phyloP scores from a whole-genome alignment of 208 protist genomes.

The Polymyxa betae region DNA sequence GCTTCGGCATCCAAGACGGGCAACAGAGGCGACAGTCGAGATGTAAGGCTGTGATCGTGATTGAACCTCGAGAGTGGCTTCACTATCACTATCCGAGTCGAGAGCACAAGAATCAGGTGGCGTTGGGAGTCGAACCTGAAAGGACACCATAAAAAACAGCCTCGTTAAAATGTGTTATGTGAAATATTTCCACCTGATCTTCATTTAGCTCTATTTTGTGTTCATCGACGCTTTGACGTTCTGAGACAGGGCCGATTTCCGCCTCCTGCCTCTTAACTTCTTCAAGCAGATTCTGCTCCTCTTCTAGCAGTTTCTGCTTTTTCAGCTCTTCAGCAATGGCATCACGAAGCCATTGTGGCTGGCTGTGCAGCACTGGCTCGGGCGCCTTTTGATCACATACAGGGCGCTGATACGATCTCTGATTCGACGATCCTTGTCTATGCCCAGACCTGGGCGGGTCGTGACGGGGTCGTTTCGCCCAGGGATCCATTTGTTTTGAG shows the following conservation, averaged over 20 bases:
- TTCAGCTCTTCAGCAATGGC: background rate
- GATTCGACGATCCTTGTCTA: background rate
- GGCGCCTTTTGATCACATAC: background rate
- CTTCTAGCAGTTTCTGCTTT: background rate
- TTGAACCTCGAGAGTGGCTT: background rate
- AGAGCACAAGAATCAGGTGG: background rate
- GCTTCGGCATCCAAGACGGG: constrained; percentile 50
- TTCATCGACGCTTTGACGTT: background rate
- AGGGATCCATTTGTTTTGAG: no score
- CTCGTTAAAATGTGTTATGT: background rate
- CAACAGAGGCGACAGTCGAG: constrained; percentile 7
- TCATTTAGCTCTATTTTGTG: constrained; percentile 31
- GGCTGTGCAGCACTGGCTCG: background rate
- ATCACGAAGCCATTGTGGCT: constrained; percentile 31
- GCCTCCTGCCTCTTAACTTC: no score
- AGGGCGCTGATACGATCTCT: no score
- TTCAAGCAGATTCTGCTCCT: background rate
- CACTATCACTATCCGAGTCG: background rate
- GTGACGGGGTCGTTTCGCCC: background rate
- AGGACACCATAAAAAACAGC: background rate
- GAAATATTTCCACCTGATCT: background rate
- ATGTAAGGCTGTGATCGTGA: background rate
- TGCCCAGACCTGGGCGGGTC: no score
- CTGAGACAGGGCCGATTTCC: background rate
- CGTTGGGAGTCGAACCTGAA: constrained; percentile 37